phyloP scores from a whole-genome alignment of 257 asterid species.

The Echium plantagineum region DNA sequence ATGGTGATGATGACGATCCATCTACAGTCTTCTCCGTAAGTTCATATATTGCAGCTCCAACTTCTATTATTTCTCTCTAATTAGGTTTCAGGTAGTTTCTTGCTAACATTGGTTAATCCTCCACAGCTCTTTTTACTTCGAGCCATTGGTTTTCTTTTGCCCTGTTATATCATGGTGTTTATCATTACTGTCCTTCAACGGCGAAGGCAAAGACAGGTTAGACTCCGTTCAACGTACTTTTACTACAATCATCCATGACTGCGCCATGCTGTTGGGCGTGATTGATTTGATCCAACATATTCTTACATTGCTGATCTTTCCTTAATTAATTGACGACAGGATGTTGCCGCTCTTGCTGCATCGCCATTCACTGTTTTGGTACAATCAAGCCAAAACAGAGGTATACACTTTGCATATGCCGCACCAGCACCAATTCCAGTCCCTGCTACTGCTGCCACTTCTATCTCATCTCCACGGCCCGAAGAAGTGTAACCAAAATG shows the following conservation, averaged over 20 bases:
- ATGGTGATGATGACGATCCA: slow-evolving; percentile 62
- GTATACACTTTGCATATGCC: slow-evolving; percentile 58
- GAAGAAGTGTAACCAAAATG: slow-evolving; percentile 35
- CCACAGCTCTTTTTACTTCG: slow-evolving; percentile 91
- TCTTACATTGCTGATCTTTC: neutral
- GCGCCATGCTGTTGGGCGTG: neutral
- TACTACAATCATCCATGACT: neutral
- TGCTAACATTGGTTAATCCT: slow-evolving; percentile 8
- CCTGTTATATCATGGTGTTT: slow-evolving; percentile 98
- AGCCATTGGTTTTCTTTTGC: slow-evolving; percentile 88
- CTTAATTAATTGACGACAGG: slow-evolving; percentile 36
- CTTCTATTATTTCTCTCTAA: too few relatives aligned
- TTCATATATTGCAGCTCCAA: neutral
- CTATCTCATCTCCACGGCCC: slow-evolving; percentile 28
- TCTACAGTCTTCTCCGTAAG: slow-evolving; percentile 79
- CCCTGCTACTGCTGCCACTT: slow-evolving; percentile 19
- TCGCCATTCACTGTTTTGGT: slow-evolving; percentile 84
- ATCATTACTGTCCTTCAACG: slow-evolving; percentile 88
- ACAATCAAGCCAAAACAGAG: slow-evolving; percentile 75
- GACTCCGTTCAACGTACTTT: slow-evolving; percentile 2
- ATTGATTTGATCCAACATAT: neutral
- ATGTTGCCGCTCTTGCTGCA: slow-evolving; percentile 85
- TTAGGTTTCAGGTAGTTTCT: neutral
- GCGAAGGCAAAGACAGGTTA: slow-evolving; percentile 94
- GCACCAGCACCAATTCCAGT: slow-evolving; percentile 47